Conservation (phyloP, 2,329 filamentous ascomycete species). For the Fusarium sp. region DNA sequence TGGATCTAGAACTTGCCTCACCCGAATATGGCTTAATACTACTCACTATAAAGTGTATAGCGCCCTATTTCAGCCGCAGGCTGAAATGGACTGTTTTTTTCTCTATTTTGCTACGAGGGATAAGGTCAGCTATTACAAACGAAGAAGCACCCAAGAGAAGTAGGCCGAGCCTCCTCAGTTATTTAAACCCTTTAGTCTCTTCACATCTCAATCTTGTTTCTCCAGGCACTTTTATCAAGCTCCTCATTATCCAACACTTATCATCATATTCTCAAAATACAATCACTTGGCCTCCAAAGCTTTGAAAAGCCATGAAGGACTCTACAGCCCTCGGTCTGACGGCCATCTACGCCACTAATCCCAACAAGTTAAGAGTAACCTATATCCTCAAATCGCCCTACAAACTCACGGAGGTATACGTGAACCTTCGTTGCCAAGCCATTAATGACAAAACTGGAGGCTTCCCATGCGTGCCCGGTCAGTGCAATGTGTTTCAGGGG, state of each 20-base stretch:
- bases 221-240: background rate
- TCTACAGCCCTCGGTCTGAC: background rate
- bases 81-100: background rate
- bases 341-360: background rate
- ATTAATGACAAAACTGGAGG: background rate
- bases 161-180: background rate
- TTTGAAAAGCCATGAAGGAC: background rate
- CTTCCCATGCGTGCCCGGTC: background rate
- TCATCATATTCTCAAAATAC: background rate
- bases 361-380: background rate
- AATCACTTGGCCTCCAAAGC: background rate
- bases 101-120: background rate
- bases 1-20: background rate
- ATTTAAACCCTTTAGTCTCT: background rate
- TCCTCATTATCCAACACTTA: background rate
- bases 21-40: background rate
- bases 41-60: background rate
- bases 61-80: background rate
- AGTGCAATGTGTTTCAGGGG: background rate
- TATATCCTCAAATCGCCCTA: background rate
- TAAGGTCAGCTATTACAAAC: background rate
- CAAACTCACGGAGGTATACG: background rate
- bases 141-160: background rate
- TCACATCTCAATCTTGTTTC: background rate
- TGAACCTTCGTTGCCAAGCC: background rate